Base-by-base conservation (phyloP, 495 filamentous ascomycete species). In the Parathielavia hyrcaniae region DNA sequence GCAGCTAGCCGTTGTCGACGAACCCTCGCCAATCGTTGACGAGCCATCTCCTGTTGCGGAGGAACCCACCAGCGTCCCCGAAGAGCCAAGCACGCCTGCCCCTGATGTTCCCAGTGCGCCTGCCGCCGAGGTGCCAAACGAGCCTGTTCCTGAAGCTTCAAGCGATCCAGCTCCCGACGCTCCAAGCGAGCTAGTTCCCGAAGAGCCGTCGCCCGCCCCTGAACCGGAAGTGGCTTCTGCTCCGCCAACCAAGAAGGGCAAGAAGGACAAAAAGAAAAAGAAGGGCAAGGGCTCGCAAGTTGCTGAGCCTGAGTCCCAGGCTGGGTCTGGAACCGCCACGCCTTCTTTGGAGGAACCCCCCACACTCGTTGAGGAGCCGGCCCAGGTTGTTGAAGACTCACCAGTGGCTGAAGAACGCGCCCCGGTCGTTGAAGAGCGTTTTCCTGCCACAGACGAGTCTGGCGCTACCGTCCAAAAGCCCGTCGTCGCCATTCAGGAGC, bases 251-350 rank as follows among this genome's bases (percentile, higher is more conserved):
- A 55, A 38, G 53, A 47, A 47, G 53, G 9, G 30, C n/a, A 55
- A 55, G 34, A 53, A 53, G 39, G 47, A 36, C 30, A 53, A 53
- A 17, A 55, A 56, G 22, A 55, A 55, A 32, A 56, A 54, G 30
- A 54, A 56, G 53, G 44, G 53, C 32, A 56, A 56, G 19, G 44
- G 43, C 22, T 48, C 44, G 7, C 53, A 48, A 13, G 20, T 38
- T 9, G 11, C 39, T 8, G 44, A 47, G 6, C 9, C 11, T 22
- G 53, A 56, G 8, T 9, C 44, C 4, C 44, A 14, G 16, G 14
- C 34, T 8, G 44, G 36, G 17, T 38, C 41, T 3, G 14, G 13
- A 5, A 32, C 43, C 19, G 16, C 44, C 5, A 41, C 22, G 17
- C 45, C 54, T 0, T 14, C 38, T 10, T 8, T 20, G 11, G 46